Percentiles rank a stretch among this genome's conserved stretches.
Conservation (phyloP, 192 early-diverging fungal genomes). For the Nowakowskiella sp. region DNA sequence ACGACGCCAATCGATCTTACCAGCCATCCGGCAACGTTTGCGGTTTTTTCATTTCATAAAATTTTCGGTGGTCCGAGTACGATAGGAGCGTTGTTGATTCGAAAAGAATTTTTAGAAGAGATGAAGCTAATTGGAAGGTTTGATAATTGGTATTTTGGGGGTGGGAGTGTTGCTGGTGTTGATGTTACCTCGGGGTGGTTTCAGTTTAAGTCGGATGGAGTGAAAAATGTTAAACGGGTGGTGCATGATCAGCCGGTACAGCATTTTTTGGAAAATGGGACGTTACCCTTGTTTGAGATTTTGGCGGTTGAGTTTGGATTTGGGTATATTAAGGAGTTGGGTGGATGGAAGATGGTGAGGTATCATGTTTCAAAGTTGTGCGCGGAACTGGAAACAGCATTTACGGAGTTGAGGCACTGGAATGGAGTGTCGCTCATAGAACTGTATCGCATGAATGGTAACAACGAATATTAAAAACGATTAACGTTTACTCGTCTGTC, state of each 20-base stretch:
- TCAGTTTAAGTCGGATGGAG: slow-evolving; percentile 16
- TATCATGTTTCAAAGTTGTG: slow-evolving; percentile 42
- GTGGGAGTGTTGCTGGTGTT: slow-evolving; percentile 65
- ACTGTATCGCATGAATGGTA: slow-evolving; percentile 25
- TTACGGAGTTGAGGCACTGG: slow-evolving; percentile 44
- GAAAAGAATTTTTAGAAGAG: too few relatives aligned
- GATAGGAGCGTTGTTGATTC: slow-evolving; percentile 64
- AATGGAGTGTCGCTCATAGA: slow-evolving; percentile 43
- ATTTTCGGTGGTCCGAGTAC: slow-evolving; percentile 83
- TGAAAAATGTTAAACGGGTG: not conserved
- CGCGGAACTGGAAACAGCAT: slow-evolving; percentile 22
- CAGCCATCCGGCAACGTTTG: slow-evolving; percentile 49
- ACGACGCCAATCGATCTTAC: slow-evolving; percentile 54
- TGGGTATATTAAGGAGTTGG: slow-evolving; percentile 33
- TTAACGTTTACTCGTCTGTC: not conserved
- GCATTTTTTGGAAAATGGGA: slow-evolving; percentile 76
- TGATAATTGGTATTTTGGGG: slow-evolving; percentile 85
- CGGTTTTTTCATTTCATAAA: slow-evolving; percentile 77
- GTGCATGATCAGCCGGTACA: slow-evolving; percentile 10
- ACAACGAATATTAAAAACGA: not conserved
- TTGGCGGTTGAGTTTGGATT: slow-evolving; percentile 64
- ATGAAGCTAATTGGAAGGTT: too few relatives aligned
- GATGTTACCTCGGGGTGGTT: slow-evolving; percentile 48
- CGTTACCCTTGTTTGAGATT: slow-evolving; percentile 67
- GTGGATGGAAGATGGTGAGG: slow-evolving; percentile 22